Conservation (phyloP, 192 early-diverging fungal species). For the Jimgerdemannia flammicorona region DNA sequence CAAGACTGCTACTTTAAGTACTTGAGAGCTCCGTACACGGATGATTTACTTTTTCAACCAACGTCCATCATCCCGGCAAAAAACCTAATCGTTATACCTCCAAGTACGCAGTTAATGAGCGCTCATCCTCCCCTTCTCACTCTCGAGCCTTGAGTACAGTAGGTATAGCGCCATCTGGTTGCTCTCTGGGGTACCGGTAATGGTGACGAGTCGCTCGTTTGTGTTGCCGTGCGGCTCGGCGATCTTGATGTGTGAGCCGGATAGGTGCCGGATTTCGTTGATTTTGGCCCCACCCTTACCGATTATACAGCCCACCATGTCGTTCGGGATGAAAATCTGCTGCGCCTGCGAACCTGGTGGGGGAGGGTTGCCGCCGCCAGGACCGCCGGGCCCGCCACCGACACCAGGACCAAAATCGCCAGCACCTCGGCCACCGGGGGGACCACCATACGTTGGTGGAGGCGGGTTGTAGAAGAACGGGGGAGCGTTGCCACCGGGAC, state of each 20-base stretch:
- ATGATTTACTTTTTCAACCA: too few relatives aligned
- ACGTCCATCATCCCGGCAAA: too few relatives aligned
- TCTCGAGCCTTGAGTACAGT: conserved; percentile 85
- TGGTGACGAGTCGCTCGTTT: conserved; percentile 84
- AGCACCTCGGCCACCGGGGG: background rate
- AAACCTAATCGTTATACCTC: too few relatives aligned
- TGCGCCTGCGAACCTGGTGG: conserved; percentile 31
- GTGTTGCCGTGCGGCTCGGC: conserved; percentile 61
- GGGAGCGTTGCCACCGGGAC: background rate
- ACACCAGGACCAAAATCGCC: background rate
- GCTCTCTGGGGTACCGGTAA: conserved; percentile 81
- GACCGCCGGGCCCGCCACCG: background rate
- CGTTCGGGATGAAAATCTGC: conserved; percentile 61
- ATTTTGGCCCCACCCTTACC: conserved; percentile 87
- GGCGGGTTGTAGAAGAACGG: background rate
- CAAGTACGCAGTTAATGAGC: too few relatives aligned
- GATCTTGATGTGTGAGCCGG: conserved; percentile 87
- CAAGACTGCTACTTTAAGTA: too few relatives aligned
- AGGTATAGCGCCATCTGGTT: conserved; percentile 92
- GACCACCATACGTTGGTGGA: background rate
- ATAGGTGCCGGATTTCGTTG: conserved; percentile 75
- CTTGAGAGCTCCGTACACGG: too few relatives aligned
- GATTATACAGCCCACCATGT: conserved; percentile 88
- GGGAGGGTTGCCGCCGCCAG: conserved; percentile 17
- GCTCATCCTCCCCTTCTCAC: conserved; percentile 52